A percentile compares a stretch with the other conserved stretches of the same genome.
These are phyloP conservation scores for Acacia melanoxylon DNA, from an alignment of 306 rosid genomes.

Conservation along the genomic window DNA sequence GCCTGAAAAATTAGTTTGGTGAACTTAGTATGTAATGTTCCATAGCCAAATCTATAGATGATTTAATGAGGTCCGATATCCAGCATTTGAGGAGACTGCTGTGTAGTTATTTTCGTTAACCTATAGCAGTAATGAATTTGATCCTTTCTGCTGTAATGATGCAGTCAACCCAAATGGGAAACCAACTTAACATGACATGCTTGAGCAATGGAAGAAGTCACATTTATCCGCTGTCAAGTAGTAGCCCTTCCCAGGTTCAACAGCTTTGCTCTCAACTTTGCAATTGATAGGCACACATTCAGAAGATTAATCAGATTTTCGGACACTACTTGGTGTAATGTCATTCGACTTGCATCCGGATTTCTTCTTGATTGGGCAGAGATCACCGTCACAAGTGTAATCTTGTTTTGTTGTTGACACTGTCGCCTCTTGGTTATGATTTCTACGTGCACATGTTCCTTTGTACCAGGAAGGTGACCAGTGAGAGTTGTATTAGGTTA, in stretches of 20 bases:
- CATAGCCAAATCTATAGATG: constrained; percentile 11
- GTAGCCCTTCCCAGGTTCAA: constrained; percentile 36
- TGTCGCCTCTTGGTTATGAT: constrained; percentile 18
- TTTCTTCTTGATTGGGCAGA: constrained; percentile 3
- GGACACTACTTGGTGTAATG: constrained; percentile 22
- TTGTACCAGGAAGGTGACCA: constrained; percentile 2
- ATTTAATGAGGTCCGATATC: not conserved
- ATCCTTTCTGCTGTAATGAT: constrained; percentile 22
- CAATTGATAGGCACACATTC: constrained; percentile 35
- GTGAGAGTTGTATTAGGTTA: constrained; percentile 23
- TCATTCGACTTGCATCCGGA: constrained; percentile 28
- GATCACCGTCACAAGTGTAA: constrained; percentile 6
- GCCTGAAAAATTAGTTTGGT: not conserved
- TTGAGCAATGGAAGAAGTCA: constrained; percentile 56
- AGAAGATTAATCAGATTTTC: not conserved
- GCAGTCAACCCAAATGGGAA: constrained; percentile 55
- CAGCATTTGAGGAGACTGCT: constrained; percentile 1
- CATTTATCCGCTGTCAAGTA: constrained; percentile 32
- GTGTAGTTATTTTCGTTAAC: not conserved
- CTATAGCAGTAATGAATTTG: constrained; percentile 9
- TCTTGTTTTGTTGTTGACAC: constrained; percentile 10
- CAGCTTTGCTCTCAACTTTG: constrained; percentile 60
- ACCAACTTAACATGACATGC: constrained; percentile 67
- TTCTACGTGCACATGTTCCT: constrained; percentile 17
- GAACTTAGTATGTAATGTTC: not conserved